phyloP scores from a whole-genome alignment of 345 rosid genomes.

The Microthlaspi erraticum region DNA sequence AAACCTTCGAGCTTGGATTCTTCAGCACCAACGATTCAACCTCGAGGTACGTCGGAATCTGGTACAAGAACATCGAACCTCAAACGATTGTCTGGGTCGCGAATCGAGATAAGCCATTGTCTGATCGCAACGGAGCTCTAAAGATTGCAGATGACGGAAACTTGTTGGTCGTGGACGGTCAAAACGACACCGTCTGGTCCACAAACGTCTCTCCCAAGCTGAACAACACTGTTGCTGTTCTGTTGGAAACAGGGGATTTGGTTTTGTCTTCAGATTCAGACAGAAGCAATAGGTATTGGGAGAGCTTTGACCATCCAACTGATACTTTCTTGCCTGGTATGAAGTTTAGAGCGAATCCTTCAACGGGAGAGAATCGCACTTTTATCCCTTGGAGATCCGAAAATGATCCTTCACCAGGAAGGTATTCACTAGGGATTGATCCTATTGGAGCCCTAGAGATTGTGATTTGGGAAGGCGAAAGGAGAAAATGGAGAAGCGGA shows the following conservation, averaged over 20 bases:
- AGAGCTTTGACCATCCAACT: constrained; percentile 53
- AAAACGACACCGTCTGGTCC: constrained; percentile 48
- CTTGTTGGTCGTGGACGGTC: constrained; percentile 39
- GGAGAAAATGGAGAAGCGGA: constrained; percentile 44
- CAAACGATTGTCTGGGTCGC: constrained; percentile 68
- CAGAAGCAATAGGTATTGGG: constrained; percentile 43
- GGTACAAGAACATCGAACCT: constrained; percentile 55
- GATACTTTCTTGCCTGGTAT: constrained; percentile 46
- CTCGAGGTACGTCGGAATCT: constrained; percentile 61
- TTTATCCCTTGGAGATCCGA: constrained; percentile 34
- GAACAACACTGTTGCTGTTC: constrained; percentile 37
- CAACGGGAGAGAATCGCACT: not conserved
- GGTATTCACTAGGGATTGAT: constrained; percentile 36
- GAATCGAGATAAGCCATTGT: constrained; percentile 60
- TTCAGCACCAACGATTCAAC: constrained; percentile 56
- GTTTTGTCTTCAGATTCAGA: constrained; percentile 41
- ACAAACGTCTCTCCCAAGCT: constrained; percentile 37
- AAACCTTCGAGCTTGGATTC: constrained; percentile 63
- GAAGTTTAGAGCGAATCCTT: constrained; percentile 27
- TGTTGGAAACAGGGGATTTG: constrained; percentile 55
- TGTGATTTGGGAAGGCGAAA: constrained; percentile 36
- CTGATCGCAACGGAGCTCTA: constrained; percentile 49
- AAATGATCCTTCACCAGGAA: constrained; percentile 46
- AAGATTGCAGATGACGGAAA: constrained; percentile 47
- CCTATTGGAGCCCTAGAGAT: constrained; percentile 35